These are phyloP conservation scores for Zygosaccharomyces kombuchaensis DNA, from an alignment of 805 yeast genomes.

Conservation along the genomic window DNA sequence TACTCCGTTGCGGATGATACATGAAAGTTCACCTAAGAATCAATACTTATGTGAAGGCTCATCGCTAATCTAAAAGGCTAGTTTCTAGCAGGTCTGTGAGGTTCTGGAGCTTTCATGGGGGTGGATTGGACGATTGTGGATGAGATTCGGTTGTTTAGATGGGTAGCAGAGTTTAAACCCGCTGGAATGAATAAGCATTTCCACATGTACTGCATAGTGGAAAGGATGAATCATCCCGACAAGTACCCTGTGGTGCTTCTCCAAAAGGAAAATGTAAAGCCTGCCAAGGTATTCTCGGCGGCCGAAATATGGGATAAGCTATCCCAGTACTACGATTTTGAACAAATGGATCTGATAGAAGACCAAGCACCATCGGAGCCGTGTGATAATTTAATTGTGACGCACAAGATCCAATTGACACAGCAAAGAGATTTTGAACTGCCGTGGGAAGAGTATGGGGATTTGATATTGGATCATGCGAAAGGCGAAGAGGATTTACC, in stretches of 20 bases:
- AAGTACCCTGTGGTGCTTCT: slow-evolving; percentile 36
- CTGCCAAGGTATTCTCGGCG: slow-evolving; percentile 37
- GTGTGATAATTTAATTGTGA: slow-evolving; percentile 4
- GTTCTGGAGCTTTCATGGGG: slow-evolving; percentile 13
- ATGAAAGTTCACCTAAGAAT: neutral
- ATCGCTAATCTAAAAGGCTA: neutral
- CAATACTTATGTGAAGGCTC: neutral
- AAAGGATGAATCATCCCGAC: slow-evolving; percentile 39
- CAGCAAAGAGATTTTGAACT: slow-evolving; percentile 34
- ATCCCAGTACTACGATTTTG: slow-evolving; percentile 48
- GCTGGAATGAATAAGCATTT: slow-evolving; percentile 51
- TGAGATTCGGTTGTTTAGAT: slow-evolving; percentile 56
- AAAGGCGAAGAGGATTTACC: slow-evolving; percentile 1
- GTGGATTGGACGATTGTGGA: slow-evolving; percentile 55
- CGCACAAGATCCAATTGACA: slow-evolving; percentile 5
- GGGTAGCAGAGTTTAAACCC: slow-evolving; percentile 64
- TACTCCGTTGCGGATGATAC: slow-evolving; percentile 5
- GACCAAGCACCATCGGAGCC: slow-evolving; percentile 21
- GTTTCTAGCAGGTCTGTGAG: neutral
- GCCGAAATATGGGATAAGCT: slow-evolving; percentile 58
- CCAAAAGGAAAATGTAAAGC: slow-evolving; percentile 25
- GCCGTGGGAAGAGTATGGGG: slow-evolving; percentile 46
- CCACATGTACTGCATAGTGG: slow-evolving; percentile 38
- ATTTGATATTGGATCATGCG: slow-evolving; percentile 39
- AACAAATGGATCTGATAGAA: slow-evolving; percentile 54